Evolutionary conservation across 306 rosid genomes (phyloP), one percentile per base, ranked within the genome.

Genomic region (Datisca glomerata): DNA sequence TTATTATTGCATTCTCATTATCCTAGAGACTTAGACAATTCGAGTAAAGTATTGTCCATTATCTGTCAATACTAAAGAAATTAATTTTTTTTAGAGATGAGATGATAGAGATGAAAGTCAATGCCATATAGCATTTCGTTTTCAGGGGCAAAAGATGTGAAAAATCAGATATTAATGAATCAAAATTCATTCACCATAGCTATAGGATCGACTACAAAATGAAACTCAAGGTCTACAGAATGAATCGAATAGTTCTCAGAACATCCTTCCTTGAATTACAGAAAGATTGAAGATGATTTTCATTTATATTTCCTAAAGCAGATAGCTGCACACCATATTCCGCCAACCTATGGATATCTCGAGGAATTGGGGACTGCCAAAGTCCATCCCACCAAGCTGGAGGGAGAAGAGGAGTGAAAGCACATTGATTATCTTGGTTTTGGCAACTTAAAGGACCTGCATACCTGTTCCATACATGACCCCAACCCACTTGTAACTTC

Each of bases 381-480:
- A 69, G 68, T 27, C 89, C 86, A 20, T 87, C 97, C 89, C 89
- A 87, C 94, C 97, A 87, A 3, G 68, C 93, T 24, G 93, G 83
- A 57, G 94, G 97, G 46, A 83, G 94, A 65, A 87, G 60, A 8
- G 97, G 89, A 0, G 97, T 76, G 59, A 65, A 63, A n/a, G 94
- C 85, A 29, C 97, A 87, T 56, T 87, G 97, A 29, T 54, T 49
- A 2, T 51, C 54, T 67, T 87, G 97, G 49, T 56, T 56, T 22
- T n/a, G 68, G 53, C 94, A 87, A 63, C 97, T 74, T 29, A 87
- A 66, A 4, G 84, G 73, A 34, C 97, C 97, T 2, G 89, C 83
- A 57, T 66, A 87, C 63, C 97, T 67, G 78, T 83, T 87, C 97
- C 97, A 87, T 6, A 72, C 87, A 62, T 87, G 97, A 20, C 97